These are phyloP conservation scores for Sorghum bicolor DNA, from an alignment of 176 grass and related monocot genomes.

Conservation along the genomic window DNA sequence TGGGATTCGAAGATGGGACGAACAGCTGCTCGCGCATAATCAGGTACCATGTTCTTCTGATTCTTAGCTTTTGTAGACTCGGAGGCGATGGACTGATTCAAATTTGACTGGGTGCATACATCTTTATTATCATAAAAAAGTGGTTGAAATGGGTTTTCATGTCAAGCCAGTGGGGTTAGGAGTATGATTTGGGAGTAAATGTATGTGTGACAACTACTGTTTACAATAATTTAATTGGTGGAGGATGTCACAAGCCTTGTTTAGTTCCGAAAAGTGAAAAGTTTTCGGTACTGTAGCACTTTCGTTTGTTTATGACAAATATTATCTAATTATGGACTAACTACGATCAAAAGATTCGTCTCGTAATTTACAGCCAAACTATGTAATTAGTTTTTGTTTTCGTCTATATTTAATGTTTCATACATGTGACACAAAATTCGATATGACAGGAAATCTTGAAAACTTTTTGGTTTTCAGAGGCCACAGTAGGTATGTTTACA, in stretches of 20 bases:
- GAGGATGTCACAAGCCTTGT: not conserved
- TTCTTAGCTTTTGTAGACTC: constrained; percentile 27
- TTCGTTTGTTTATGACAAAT: no score
- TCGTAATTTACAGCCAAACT: no score
- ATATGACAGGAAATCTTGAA: no score
- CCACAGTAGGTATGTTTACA: not conserved
- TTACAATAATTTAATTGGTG: constrained; percentile 19
- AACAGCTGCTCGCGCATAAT: not conserved
- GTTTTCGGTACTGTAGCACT: no score
- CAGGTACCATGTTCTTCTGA: constrained; percentile 19
- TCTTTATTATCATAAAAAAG: constrained; percentile 19
- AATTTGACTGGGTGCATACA: constrained; percentile 30
- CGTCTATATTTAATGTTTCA: no score
- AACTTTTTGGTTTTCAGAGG: no score
- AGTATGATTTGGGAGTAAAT: not conserved
- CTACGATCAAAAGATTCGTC: no score
- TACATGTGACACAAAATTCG: no score
- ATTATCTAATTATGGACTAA: no score
- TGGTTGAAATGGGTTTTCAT: constrained; percentile 8
- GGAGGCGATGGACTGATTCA: constrained; percentile 31
- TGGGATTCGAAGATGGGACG: constrained; percentile 27
- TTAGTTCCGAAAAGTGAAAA: no score
- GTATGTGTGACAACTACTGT: constrained; percentile 13
- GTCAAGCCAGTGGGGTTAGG: constrained; percentile 8
- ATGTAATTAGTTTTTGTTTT: no score